Percentiles rank a stretch among this genome's conserved stretches.
phyloP scores from a whole-genome alignment of 2,329 filamentous ascomycete species.

The Diplodia mutila region DNA sequence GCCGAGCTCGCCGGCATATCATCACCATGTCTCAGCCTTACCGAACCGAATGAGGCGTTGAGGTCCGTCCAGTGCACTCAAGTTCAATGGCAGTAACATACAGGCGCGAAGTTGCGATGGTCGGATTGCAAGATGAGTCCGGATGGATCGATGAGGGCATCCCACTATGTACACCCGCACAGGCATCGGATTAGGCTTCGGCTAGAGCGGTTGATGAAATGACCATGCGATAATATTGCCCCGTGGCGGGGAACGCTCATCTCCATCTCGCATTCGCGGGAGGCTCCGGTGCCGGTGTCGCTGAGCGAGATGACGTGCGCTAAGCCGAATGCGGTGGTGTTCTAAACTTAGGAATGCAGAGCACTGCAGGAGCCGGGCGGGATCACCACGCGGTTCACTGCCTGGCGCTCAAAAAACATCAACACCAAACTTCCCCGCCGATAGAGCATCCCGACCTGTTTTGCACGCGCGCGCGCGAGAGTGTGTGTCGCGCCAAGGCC shows the following conservation, averaged over 20 bases:
- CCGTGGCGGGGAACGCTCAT: slow-evolving; percentile 8
- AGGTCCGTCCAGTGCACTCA: not conserved
- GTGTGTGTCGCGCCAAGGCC: not conserved
- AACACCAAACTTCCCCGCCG: slow-evolving; percentile 10
- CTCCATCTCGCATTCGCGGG: slow-evolving; percentile 12
- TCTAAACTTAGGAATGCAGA: slow-evolving; percentile 12
- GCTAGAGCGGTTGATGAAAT: slow-evolving; percentile 1
- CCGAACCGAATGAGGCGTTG: not conserved
- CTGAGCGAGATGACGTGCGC: slow-evolving; percentile 8
- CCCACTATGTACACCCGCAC: not conserved
- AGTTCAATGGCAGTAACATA: no score
- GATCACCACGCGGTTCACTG: slow-evolving; percentile 4
- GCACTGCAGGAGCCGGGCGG: not conserved
- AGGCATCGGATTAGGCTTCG: not conserved
- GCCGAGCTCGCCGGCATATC: slow-evolving; percentile 1
- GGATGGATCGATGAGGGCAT: not conserved
- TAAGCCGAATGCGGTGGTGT: not conserved
- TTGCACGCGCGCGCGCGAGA: not conserved
- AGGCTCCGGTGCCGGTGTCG: slow-evolving; percentile 11
- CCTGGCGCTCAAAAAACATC: slow-evolving; percentile 4
- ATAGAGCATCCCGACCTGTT: slow-evolving; percentile 1
- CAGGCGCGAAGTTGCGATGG: not conserved
- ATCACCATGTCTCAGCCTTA: slow-evolving; percentile 20
- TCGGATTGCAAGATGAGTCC: not conserved
- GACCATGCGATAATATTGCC: not conserved